Conservation (phyloP, 2,329 filamentous ascomycete species). For the Penicillium digitatum region DNA sequence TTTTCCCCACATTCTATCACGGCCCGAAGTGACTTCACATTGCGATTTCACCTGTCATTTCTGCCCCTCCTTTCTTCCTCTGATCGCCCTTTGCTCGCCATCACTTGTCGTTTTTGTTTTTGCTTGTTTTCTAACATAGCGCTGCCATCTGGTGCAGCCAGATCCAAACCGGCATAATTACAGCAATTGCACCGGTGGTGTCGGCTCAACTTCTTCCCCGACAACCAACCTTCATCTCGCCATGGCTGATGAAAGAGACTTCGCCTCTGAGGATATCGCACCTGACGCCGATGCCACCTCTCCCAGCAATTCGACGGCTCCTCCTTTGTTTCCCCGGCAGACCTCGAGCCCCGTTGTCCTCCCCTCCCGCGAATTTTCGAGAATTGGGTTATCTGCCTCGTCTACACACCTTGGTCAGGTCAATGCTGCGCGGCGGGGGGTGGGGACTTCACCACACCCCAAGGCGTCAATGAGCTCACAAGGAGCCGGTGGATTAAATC, state of each 20-base stretch:
- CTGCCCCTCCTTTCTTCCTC: constrained; percentile 11
- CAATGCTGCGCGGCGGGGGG: constrained; percentile 58
- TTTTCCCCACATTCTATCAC: constrained; percentile 10
- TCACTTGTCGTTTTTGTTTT: neutral
- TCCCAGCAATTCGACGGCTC: constrained; percentile 32
- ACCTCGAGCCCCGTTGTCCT: constrained; percentile 29
- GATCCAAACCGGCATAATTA: constrained; percentile 9
- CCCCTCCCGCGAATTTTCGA: constrained; percentile 21
- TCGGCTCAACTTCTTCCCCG: constrained; percentile 13
- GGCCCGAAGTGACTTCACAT: constrained; percentile 10
- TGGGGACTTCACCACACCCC: constrained; percentile 24
- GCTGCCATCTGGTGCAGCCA: neutral
- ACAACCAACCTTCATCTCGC: neutral
- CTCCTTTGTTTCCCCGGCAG: constrained; percentile 5
- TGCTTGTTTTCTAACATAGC: neutral
- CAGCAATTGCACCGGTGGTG: constrained; percentile 20
- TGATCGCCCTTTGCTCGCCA: neutral
- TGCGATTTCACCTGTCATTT: constrained; percentile 1
- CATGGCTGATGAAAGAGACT: constrained; percentile 18
- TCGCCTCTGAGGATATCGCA: constrained; percentile 6
- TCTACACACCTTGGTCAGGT: constrained; percentile 79
- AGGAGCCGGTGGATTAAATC: constrained; percentile 52
- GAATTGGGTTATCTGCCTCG: constrained; percentile 63
- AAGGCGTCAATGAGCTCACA: constrained; percentile 34
- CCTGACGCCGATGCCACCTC: constrained; percentile 47